Percentiles rank a stretch among this genome's conserved stretches.
Conservation (phyloP, 2,329 filamentous ascomycete genomes). For the Alternaria rosae region DNA sequence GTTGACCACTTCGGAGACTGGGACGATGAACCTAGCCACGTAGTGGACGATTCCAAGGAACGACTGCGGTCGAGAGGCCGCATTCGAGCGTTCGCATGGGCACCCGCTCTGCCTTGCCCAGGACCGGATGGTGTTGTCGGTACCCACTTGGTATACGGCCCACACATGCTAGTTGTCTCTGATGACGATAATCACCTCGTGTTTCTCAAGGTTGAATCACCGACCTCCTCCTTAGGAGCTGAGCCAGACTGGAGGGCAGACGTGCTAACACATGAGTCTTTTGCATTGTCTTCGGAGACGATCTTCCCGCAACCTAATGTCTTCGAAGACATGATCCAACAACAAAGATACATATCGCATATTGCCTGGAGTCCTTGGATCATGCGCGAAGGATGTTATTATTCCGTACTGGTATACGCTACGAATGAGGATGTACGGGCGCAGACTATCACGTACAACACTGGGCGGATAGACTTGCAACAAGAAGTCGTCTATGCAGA, state of each 20-base stretch:
- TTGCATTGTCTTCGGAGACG: constrained; percentile 20
- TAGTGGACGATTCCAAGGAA: constrained; percentile 38
- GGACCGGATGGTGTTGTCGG: constrained; percentile 27
- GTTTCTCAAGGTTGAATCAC: constrained; percentile 49
- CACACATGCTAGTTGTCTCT: constrained; percentile 48
- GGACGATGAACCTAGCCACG: constrained; percentile 22
- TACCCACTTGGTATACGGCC: constrained; percentile 34
- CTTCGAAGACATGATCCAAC: constrained; percentile 42
- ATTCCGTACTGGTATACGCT: constrained; percentile 47
- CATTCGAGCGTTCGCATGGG: constrained; percentile 55
- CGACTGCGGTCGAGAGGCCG: constrained; percentile 46
- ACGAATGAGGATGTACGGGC: constrained; percentile 44
- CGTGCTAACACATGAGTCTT: constrained; percentile 36
- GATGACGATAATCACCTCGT: constrained; percentile 54
- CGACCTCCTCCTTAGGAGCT: constrained; percentile 41
- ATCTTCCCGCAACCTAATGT: constrained; percentile 21
- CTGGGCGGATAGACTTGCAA: constrained; percentile 24
- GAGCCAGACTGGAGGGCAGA: constrained; percentile 37
- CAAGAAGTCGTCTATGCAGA: constrained; percentile 35
- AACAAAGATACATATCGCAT: constrained; percentile 45
- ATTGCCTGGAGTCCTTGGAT: constrained; percentile 53
- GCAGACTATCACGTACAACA: constrained; percentile 26
- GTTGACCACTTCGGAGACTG: constrained; percentile 46
- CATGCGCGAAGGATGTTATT: constrained; percentile 15
- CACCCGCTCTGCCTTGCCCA: constrained; percentile 30